phyloP scores from a whole-genome alignment of 2,329 filamentous ascomycete genomes.

The Arthrobotrys sinensis region DNA sequence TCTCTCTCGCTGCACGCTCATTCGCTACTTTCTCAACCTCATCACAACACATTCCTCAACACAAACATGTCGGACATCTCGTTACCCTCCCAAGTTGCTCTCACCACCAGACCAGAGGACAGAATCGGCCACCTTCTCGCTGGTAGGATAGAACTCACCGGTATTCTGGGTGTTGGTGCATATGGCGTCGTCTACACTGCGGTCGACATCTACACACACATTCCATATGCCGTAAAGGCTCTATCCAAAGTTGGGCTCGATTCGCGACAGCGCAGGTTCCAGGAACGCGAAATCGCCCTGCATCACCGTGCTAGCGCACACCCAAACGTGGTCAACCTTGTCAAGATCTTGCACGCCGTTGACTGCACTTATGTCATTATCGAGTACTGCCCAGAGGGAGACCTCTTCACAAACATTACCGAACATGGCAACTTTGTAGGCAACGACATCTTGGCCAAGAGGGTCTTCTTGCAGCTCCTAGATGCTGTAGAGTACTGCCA shows the following conservation, averaged over 20 bases:
- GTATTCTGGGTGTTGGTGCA: constrained; percentile 90
- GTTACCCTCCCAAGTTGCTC: constrained; percentile 63
- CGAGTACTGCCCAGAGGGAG: constrained; percentile 96
- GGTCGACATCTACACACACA: constrained; percentile 83
- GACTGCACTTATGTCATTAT: constrained; percentile 97
- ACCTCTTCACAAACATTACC: constrained; percentile 97
- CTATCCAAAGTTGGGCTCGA: constrained; percentile 95
- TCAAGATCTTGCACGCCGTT: constrained; percentile 90
- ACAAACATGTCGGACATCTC: constrained; percentile 62
- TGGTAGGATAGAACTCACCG: constrained; percentile 84
- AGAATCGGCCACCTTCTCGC: constrained; percentile 87
- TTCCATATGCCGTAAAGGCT: constrained; percentile 94
- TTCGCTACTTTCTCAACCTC: constrained; percentile 44
- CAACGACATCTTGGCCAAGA: constrained; percentile 88
- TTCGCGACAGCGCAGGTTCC: constrained; percentile 87
- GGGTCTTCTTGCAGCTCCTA: constrained; percentile 93
- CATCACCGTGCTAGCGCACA: constrained; percentile 92
- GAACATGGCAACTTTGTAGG: constrained; percentile 93
- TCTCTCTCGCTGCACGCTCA: constrained; percentile 60
- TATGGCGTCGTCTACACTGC: constrained; percentile 97
- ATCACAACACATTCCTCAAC: constrained; percentile 52
- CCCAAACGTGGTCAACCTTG: constrained; percentile 91
- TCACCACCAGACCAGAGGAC: constrained; percentile 76
- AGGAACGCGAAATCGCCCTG: constrained; percentile 91
- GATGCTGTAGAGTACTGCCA: constrained; percentile 98